These are phyloP conservation scores for Trametes villosa DNA, from an alignment of 768 basidiomycete genomes.

Conservation along the genomic window DNA sequence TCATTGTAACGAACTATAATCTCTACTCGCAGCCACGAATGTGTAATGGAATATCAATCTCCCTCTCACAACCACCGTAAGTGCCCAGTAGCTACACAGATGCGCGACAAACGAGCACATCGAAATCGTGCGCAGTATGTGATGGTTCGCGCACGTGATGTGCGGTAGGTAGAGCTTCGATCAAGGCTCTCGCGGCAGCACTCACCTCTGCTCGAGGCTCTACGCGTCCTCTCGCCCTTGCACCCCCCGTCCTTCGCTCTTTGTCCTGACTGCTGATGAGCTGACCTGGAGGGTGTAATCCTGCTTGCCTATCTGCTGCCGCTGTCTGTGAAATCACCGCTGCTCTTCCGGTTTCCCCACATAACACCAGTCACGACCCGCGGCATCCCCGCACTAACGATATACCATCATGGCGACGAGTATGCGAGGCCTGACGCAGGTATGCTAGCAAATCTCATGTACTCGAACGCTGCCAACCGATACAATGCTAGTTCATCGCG, in stretches of 20 bases:
- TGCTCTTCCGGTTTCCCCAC: not conserved
- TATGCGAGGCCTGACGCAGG: slow-evolving; percentile 94
- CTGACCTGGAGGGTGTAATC: not conserved
- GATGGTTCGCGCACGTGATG: slow-evolving; percentile 8
- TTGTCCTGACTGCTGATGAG: slow-evolving; percentile 12
- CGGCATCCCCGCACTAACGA: slow-evolving; percentile 8
- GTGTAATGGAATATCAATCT: slow-evolving; percentile 12
- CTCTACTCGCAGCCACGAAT: not conserved
- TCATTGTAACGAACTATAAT: slow-evolving; percentile 16
- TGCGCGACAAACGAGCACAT: not conserved
- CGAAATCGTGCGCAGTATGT: not conserved
- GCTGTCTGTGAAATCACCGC: not conserved
- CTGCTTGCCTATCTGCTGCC: not conserved
- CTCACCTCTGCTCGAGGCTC: not conserved
- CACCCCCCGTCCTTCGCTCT: not conserved
- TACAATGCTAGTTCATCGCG: slow-evolving; percentile 84
- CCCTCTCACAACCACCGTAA: not conserved
- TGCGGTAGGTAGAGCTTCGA: not conserved
- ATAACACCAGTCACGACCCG: not conserved
- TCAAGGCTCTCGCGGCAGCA: not conserved
- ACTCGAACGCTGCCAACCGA: not conserved
- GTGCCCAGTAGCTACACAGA: no score
- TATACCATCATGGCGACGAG: slow-evolving; percentile 72
- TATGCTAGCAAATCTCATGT: slow-evolving; percentile 29
- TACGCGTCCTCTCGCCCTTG: slow-evolving; percentile 1